These are phyloP conservation scores for Fonsecaea multimorphosa DNA, from an alignment of 2,329 filamentous ascomycete genomes.

Conservation along the genomic window DNA sequence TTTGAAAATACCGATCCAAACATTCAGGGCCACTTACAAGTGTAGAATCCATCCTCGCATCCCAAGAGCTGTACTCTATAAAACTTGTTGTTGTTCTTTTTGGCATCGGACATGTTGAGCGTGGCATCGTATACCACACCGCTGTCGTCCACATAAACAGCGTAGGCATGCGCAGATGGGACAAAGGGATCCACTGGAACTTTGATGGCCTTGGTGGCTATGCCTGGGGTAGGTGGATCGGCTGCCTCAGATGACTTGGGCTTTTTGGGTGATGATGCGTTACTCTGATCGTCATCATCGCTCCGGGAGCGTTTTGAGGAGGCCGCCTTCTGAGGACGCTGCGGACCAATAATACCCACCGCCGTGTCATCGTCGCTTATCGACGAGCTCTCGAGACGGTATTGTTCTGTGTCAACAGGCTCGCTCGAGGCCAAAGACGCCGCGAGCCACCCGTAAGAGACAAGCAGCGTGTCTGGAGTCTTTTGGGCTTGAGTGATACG, in stretches of 20 bases:
- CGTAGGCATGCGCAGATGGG: constrained; percentile 47
- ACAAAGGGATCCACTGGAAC: constrained; percentile 60
- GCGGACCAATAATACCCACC: not conserved
- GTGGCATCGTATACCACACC: constrained; percentile 78
- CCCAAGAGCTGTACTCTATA: constrained; percentile 68
- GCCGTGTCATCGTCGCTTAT: not conserved
- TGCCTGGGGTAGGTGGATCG: constrained; percentile 35
- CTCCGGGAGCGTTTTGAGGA: constrained; percentile 26
- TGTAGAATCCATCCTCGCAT: constrained; percentile 49
- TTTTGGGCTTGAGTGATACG: constrained; percentile 21
- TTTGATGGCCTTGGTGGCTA: constrained; percentile 43
- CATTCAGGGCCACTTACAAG: constrained; percentile 51
- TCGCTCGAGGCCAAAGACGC: constrained; percentile 22
- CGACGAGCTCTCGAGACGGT: constrained; percentile 18
- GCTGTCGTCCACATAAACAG: constrained; percentile 70
- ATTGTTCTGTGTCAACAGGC: constrained; percentile 14
- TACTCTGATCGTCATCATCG: constrained; percentile 25
- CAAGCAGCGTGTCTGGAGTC: constrained; percentile 6
- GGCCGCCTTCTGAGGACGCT: not conserved
- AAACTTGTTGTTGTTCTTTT: constrained; percentile 56
- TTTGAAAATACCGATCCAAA: not conserved
- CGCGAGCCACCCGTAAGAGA: constrained; percentile 32
- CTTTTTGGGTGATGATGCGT: constrained; percentile 18
- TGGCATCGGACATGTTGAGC: constrained; percentile 76
- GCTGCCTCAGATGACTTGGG: constrained; percentile 11